These are phyloP conservation scores for Capronia epimyces DNA, from an alignment of 2,329 filamentous ascomycete genomes.

Conservation along the genomic window DNA sequence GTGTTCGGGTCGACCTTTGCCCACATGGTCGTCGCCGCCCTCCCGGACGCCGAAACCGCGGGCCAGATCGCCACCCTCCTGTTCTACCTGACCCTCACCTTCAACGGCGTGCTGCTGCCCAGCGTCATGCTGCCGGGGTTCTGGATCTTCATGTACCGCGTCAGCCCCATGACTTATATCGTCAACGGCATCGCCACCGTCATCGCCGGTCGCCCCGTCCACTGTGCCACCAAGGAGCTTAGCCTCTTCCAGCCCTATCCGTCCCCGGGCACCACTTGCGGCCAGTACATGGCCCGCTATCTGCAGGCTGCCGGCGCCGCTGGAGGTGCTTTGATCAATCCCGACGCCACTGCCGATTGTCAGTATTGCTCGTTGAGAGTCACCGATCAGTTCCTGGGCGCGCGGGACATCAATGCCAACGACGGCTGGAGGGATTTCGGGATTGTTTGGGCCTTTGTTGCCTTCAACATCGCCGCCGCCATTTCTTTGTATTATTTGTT, in stretches of 20 bases:
- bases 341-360: slow-evolving; percentile 52
- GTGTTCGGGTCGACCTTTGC: slow-evolving; percentile 68
- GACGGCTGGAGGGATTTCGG: slow-evolving; percentile 66
- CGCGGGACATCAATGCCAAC: slow-evolving; percentile 49
- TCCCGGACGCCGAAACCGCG: slow-evolving; percentile 60
- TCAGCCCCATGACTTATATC: slow-evolving; percentile 77
- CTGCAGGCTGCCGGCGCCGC: slow-evolving; percentile 35
- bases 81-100: slow-evolving; percentile 68
- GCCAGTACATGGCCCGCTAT: slow-evolving; percentile 52
- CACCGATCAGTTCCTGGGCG: slow-evolving; percentile 39
- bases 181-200: slow-evolving; percentile 65
- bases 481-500: slow-evolving; percentile 51
- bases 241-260: slow-evolving; percentile 40
- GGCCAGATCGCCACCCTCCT: slow-evolving; percentile 70
- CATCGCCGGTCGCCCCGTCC: slow-evolving; percentile 60
- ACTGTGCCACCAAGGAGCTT: slow-evolving; percentile 63
- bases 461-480: slow-evolving; percentile 54
- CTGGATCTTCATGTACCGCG: slow-evolving; percentile 76
- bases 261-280: slow-evolving; percentile 53
- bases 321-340: slow-evolving; percentile 54
- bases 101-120: slow-evolving; percentile 65
- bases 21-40: slow-evolving; percentile 73
- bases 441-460: slow-evolving; percentile 55
- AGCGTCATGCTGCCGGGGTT: slow-evolving; percentile 58
- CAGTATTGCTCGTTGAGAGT: slow-evolving; percentile 49